Evolutionary conservation across 495 filamentous ascomycete species (phyloP), one percentile per base, ranked within the genome.

Genomic region (Immersiella caudata): DNA sequence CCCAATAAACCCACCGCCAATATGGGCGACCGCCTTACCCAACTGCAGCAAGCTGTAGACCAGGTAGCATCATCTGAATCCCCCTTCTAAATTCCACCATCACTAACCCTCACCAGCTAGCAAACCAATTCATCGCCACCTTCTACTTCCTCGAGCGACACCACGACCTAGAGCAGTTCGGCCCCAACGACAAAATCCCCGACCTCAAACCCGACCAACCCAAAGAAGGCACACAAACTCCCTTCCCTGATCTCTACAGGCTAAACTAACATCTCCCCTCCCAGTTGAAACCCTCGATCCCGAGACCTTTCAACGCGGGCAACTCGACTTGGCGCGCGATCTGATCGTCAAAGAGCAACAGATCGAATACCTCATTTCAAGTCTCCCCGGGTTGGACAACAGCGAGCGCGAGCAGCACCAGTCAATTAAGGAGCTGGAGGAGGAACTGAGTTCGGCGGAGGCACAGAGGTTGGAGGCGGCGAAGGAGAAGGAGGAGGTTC

Each of bases 21-120:
- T 63, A 97, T 97, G 94, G 91, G 90, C 0, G 95, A 99, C 78
- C 86, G 90, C 52, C 86, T 99, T 49, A 97, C 95, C 4, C 94
- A 97, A 76, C 85, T 99, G 50, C 95, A 99, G 82, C 93, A 96
- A 76, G 91, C 92, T 75, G 89, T 96, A 64, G 94, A 98, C 76
- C 89, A 96, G 82, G 93, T 65, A 58, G 2, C 29, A 14, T 3
- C 21, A 22, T 9, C 1, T 6, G 6, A 2, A 1, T 20, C 57
- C 25, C 27, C 25, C 26, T 12, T 9, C 49, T 35, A 18, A 62
- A 12, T 57, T 20, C 40, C 36, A 65, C 26, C 52, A 65, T 49
- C 18, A 40, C 51, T 27, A 26, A 51, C 29, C 67, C 69, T 55
- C 61, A 58, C 24, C 7, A 97, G 94, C 90, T 96, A 55, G 87